Percentiles rank a stretch among this genome's conserved stretches.
Conservation (phyloP, 208 protist genomes). For the Spongospora subterranea region DNA sequence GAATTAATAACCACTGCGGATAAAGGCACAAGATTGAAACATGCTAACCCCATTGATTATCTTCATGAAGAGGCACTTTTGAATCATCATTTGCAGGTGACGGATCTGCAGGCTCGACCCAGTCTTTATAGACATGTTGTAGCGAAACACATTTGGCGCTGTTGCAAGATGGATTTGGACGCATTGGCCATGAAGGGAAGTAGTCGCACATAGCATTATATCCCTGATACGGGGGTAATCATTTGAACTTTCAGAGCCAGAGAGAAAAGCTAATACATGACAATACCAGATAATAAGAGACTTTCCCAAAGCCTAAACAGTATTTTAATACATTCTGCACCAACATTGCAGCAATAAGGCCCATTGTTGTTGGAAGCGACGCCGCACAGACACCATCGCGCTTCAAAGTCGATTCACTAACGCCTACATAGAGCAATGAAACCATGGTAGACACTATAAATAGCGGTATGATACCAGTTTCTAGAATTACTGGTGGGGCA, state of each 20-base stretch:
- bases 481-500: conserved; percentile 11
- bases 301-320: conserved; percentile 84
- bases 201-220: conserved; percentile 92
- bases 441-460: conserved; percentile 89
- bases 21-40: conserved; percentile 54
- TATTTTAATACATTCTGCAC: conserved; percentile 94
- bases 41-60: conserved; percentile 83
- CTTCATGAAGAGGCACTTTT: conserved; percentile 73
- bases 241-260: not conserved
- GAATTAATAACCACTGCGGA: not conserved
- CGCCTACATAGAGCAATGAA: conserved; percentile 85
- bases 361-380: conserved; percentile 95
- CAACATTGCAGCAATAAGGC: conserved; percentile 85
- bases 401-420: conserved; percentile 83
- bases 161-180: conserved; percentile 87
- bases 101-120: conserved; percentile 71
- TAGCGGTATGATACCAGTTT: conserved; percentile 62
- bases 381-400: conserved; percentile 95
- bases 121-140: conserved; percentile 77
- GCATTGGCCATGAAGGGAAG: conserved; percentile 87
- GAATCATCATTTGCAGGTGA: conserved; percentile 72
- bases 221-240: conserved; percentile 69
- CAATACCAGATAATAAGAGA: conserved; percentile 83
- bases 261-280: not conserved
- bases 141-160: conserved; percentile 78